phyloP scores from a whole-genome alignment of 108 stramenopile species.

The Aureococcus anophagefferens region DNA sequence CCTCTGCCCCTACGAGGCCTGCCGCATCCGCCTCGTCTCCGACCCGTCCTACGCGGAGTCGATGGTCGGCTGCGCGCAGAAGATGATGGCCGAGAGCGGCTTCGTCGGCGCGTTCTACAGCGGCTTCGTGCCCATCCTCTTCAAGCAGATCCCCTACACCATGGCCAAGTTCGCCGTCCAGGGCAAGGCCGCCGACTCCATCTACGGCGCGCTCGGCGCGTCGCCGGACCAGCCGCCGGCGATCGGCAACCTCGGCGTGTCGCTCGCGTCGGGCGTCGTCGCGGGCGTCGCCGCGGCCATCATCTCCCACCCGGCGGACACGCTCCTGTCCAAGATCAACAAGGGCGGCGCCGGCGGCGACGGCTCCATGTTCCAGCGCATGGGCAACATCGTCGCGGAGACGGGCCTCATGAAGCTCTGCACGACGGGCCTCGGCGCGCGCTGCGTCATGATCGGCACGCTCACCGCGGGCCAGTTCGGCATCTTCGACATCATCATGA shows the following conservation, averaged over 20 bases:
- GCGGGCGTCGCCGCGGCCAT: conserved; percentile 94
- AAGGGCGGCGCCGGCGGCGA: conserved; percentile 88
- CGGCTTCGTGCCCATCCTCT: conserved; percentile 86
- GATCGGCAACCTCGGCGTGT: conserved; percentile 62
- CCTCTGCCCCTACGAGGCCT: conserved; percentile 95
- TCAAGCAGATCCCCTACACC: conserved; percentile 98
- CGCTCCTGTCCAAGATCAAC: conserved; percentile 95
- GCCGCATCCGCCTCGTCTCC: conserved; percentile 90
- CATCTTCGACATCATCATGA: conserved; percentile 97
- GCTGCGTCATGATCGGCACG: conserved; percentile 98
- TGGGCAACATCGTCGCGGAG: conserved; percentile 82
- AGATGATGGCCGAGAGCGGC: conserved; percentile 63
- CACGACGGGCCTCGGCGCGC: conserved; percentile 83
- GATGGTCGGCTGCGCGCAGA: conserved; percentile 70
- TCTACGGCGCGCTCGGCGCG: conserved; percentile 70
- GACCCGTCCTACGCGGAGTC: conserved; percentile 81
- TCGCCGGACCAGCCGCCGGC: conserved; percentile 48
- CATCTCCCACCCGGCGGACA: conserved; percentile 98
- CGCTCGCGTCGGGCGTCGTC: conserved; percentile 85
- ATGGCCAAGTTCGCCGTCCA: conserved; percentile 98
- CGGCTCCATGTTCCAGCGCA: conserved; percentile 75
- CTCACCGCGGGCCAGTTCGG: conserved; percentile 98
- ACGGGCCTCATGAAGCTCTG: conserved; percentile 89
- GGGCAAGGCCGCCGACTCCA: conserved; percentile 79
- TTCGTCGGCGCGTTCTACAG: conserved; percentile 84